Conservation (phyloP, 2,329 filamentous ascomycete species). For the Metarhizium rileyi region DNA sequence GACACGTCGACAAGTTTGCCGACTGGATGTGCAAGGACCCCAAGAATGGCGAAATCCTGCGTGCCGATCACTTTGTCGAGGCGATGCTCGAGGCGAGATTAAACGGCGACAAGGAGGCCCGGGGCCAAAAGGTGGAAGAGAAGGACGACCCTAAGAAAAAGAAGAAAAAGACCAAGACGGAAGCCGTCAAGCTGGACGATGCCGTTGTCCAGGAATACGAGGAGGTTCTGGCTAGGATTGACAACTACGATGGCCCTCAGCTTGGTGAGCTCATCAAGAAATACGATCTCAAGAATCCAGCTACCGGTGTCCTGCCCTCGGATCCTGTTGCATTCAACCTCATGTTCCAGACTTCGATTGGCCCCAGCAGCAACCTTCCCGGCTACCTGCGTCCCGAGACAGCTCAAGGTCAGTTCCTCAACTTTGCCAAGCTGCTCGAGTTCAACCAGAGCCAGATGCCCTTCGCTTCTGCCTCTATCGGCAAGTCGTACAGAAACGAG, state of each 20-base stretch:
- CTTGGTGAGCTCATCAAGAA: conserved; percentile 84
- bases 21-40: conserved; percentile 99
- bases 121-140: conserved; percentile 69
- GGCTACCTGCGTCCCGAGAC: conserved; percentile 91
- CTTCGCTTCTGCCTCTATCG: conserved; percentile 93
- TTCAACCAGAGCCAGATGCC: conserved; percentile 95
- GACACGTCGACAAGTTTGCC: conserved; percentile 95
- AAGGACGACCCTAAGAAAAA: conserved; percentile 66
- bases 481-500: conserved; percentile 97
- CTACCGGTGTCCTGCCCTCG: conserved; percentile 64
- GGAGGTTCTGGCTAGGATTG: conserved; percentile 82
- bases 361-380: conserved; percentile 76
- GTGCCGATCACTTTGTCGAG: conserved; percentile 94
- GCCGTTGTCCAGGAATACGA: conserved; percentile 81
- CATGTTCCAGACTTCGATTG: conserved; percentile 96
- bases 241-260: conserved; percentile 85
- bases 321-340: conserved; percentile 91
- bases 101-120: conserved; percentile 86
- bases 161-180: conserved; percentile 81
- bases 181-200: conserved; percentile 80
- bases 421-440: conserved; percentile 91
- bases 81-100: conserved; percentile 80
- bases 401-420: conserved; percentile 95
- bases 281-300: conserved; percentile 83
- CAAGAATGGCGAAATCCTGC: conserved; percentile 92